Evolutionary conservation across 345 rosid genomes (phyloP), one percentile per base, ranked within the genome.

Genomic region (Noccaea bulbosa): DNA sequence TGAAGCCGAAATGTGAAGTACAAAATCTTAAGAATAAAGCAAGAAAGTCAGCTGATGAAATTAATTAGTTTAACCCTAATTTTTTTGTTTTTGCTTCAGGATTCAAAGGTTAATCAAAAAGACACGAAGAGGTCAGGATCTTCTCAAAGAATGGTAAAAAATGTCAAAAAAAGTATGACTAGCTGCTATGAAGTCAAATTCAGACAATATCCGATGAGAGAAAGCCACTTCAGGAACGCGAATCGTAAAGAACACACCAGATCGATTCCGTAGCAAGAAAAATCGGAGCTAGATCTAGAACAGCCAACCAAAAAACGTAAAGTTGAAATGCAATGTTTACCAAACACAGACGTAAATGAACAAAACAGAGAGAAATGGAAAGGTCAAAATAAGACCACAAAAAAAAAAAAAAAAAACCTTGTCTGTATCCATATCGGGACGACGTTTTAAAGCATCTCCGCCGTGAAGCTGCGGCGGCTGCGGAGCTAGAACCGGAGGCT

Each of bases 371-470:
- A 47, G n/a, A 64, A 4, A 59, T 11, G 43, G 11, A 24, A 0
- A 41, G 11, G 20, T 7, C 14, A 5, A 59, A 39, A 2, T 16
- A 14, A 9, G 1, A 17, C 20, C 20, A 17, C 20, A 22, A 54
- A 22, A 16, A 44, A 3, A 17, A 22, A 54, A 22, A 16, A 44
- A 3, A 17, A 11, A 69, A 33, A 85, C 89, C 89, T 83, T 83
- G 62, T 83, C 87, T 66, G 83, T 38, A 66, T 83, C 79, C 77
- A 81, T 71, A 35, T 81, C 75, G 11, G 76, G 17, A 51, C 83
- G 81, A 70, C 80, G 78, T 76, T 76, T 81, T 48, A 57, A 46
- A 22, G 78, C 70, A 68, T 81, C 84, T 61, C 69, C 81, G 71
- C 66, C 72, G 38, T 66, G 68, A 70, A 48, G 63, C 8, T 77